Evolutionary conservation across 2,329 filamentous ascomycete species (phyloP), one percentile per base, ranked within the genome.

Genomic region (Penicillium sp.): DNA sequence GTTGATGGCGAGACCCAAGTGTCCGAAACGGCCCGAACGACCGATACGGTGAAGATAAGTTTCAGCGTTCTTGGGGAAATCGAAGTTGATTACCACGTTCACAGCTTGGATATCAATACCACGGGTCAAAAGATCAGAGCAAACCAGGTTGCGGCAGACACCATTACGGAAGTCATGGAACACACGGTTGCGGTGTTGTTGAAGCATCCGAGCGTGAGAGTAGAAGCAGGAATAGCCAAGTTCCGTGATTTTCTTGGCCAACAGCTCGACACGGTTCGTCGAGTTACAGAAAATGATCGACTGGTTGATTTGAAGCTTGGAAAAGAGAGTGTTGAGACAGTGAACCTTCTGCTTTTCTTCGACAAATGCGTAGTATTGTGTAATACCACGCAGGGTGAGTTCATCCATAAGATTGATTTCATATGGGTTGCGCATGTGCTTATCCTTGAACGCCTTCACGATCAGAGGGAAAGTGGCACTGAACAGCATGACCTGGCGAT

Each of bases 241-340:
- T 75, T 99, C 95, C 45, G 95, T 99, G 70, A 99, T 99, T 77
- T 99, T 99, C 83, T 99, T 99, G 47, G 94, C 94, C 24, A 99
- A 85, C 49, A 99, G 83, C 77, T 99, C 94, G 57, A 99, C 94
- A 62, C 94, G 91, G 75, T 97, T 97, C 50, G 94, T 99, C 39
- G 94, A 99, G 78, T 99, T 99, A 80, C 94, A 99, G 81, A 99
- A 99, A 73, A 99, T 99, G 79, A 99, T 99, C 59, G 95, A 99
- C 80, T 99, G 94, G 79, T 99, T 99, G 79, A 99, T 99, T 77
- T 99, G 93, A 14, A 99, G 86, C 77, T 97, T 96, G 66, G 92
- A 97, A 81, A 99, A 99, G 60, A 99, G 87, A 0, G 94, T 99
- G 80, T 99, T 99, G 62, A 99, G 80, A 75, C 94, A 99, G 79